Conservation (phyloP, 176 grass and related monocot genomes). For the Oryza rufipogon region DNA sequence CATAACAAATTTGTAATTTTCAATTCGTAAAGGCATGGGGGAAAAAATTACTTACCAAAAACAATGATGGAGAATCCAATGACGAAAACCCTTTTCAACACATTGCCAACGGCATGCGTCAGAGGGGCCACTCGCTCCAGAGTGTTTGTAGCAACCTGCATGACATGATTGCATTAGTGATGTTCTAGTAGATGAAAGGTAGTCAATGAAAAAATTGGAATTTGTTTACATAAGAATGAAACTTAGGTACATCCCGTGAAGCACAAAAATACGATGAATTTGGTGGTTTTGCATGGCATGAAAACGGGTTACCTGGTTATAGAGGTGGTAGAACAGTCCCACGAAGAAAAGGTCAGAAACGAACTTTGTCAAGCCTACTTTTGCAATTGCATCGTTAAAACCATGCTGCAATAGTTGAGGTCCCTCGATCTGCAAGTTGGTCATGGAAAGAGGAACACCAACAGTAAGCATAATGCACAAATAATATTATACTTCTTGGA, state of each 20-base stretch:
- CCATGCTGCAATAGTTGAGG: constrained; percentile 80
- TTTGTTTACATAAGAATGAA: constrained; percentile 8
- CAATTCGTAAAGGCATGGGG: constrained; percentile 19
- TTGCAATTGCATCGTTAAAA: constrained; percentile 81
- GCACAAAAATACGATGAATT: too few relatives aligned
- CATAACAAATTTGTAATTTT: constrained; percentile 21
- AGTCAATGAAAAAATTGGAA: neutral
- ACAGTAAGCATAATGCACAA: constrained; percentile 3
- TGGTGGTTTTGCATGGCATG: constrained; percentile 18
- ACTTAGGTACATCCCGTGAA: neutral
- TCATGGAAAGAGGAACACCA: constrained; percentile 1
- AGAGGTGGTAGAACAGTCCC: constrained; percentile 98
- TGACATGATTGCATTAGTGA: constrained; percentile 34
- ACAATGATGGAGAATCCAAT: constrained; percentile 89
- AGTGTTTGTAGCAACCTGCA: constrained; percentile 93
- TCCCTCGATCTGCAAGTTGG: constrained; percentile 77
- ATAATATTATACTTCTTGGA: constrained; percentile 14
- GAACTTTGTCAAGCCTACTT: constrained; percentile 85
- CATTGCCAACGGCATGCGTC: constrained; percentile 97
- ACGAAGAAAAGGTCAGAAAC: constrained; percentile 86
- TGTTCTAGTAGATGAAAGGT: constrained; percentile 15
- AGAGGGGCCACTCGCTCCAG: constrained; percentile 96
- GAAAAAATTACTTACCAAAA: constrained; percentile 62
- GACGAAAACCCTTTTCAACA: constrained; percentile 99
- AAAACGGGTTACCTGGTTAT: constrained; percentile 83